Conservation (phyloP, 345 rosid species). For the Durio zibethinus region DNA sequence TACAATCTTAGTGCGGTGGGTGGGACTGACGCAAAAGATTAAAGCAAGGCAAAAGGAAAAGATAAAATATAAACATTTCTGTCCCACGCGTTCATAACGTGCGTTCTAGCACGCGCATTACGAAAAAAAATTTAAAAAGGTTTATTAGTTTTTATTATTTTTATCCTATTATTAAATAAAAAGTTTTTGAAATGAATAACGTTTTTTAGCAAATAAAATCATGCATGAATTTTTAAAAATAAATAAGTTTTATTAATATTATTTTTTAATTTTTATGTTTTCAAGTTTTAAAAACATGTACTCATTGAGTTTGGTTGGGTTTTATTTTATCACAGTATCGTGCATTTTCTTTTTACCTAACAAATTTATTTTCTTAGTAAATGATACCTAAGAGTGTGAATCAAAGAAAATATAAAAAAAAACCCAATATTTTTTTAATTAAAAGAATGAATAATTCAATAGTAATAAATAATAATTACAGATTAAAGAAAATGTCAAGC, state of each 20-base stretch:
- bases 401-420: neutral
- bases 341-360: neutral
- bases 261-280: too few species aligned
- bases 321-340: neutral
- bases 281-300: neutral
- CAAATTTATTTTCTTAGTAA: neutral
- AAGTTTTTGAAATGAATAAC: too few species aligned
- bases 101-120: slow-evolving; percentile 10
- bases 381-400: neutral
- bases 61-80: neutral
- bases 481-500: too few species aligned
- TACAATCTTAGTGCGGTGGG: slow-evolving; percentile 81
- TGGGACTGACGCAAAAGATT: slow-evolving; percentile 53
- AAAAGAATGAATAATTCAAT: too few species aligned
- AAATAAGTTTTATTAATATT: too few species aligned
- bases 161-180: too few species aligned
- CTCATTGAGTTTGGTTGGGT: neutral
- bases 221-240: too few species aligned
- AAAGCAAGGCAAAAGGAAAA: slow-evolving; percentile 44
- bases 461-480: too few species aligned
- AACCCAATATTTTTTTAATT: too few species aligned
- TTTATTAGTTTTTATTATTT: too few species aligned
- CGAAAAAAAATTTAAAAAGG: too few species aligned
- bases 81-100: slow-evolving; percentile 14
- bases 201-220: too few species aligned